Evolutionary conservation across 2,329 filamentous ascomycete genomes (phyloP).

Genomic region (Curvularia sp.): DNA sequence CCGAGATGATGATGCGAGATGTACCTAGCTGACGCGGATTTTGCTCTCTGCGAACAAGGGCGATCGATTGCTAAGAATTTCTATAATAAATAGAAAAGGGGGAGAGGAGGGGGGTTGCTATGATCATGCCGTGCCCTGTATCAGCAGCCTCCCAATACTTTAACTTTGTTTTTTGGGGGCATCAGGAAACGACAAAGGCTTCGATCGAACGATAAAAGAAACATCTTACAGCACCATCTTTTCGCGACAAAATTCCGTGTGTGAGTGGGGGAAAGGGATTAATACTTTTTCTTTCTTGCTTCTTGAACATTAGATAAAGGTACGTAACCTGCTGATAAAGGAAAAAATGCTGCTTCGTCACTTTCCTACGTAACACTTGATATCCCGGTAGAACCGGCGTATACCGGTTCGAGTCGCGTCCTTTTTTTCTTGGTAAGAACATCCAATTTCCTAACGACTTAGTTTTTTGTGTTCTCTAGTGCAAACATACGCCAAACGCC

Average conservation of each 20-base stretch:
- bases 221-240: neutral
- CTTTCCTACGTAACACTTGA: neutral
- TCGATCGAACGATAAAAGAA: too few relatives aligned
- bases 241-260: neutral
- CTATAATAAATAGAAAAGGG: constrained; percentile 5
- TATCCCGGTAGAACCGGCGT: neutral
- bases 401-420: neutral
- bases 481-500: neutral
- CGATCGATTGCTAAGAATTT: neutral
- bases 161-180: neutral
- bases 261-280: neutral
- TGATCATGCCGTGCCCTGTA: constrained; percentile 2
- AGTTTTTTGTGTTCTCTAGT: neutral
- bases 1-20: constrained; percentile 10
- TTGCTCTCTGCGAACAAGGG: neutral
- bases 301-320: neutral
- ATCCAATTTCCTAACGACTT: constrained; percentile 4
- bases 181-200: neutral
- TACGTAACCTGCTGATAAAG: neutral
- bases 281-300: neutral
- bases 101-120: neutral
- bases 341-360: neutral
- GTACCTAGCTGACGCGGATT: constrained; percentile 5
- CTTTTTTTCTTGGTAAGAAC: neutral
- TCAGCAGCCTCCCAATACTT: constrained; percentile 7